These are phyloP conservation scores for Turnera subulata DNA, from an alignment of 345 rosid species.

Conservation along the genomic window DNA sequence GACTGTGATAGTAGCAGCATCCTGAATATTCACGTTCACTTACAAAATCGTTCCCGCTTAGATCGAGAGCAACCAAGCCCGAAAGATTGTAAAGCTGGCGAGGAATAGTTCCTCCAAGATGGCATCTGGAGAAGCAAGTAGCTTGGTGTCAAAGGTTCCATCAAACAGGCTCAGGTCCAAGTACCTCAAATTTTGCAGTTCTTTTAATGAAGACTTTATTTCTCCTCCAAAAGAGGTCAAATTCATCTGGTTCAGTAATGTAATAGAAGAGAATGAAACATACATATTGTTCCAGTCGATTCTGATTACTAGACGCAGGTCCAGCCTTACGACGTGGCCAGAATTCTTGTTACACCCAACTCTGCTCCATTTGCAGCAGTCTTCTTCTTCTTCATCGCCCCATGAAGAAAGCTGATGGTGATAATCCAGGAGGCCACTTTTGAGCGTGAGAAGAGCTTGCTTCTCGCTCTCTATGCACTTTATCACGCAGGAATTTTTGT, in stretches of 20 bases:
- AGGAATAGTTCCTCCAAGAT: slow-evolving; percentile 35
- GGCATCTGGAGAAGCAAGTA: slow-evolving; percentile 26
- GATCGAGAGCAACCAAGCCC: slow-evolving; percentile 36
- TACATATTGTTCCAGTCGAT: too few species aligned
- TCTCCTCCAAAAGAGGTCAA: slow-evolving; percentile 31
- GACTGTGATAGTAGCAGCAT: too few species aligned
- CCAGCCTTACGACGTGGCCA: slow-evolving; percentile 12
- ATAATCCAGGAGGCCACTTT: slow-evolving; percentile 17
- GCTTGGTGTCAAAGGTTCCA: slow-evolving; percentile 21
- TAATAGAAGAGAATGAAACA: too few species aligned
- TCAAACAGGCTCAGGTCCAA: slow-evolving; percentile 38
- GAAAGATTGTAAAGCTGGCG: slow-evolving; percentile 35
- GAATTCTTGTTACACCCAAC: slow-evolving; percentile 16
- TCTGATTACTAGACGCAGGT: slow-evolving; percentile 10
- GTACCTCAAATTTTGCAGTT: slow-evolving; percentile 31
- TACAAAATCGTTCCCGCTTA: slow-evolving; percentile 7
- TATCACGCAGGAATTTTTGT: not conserved
- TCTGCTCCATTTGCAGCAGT: slow-evolving; percentile 28
- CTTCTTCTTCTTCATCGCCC: slow-evolving; percentile 20
- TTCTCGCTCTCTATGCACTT: slow-evolving; percentile 21
- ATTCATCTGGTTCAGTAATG: not conserved
- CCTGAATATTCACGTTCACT: too few species aligned
- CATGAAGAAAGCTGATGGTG: slow-evolving; percentile 24
- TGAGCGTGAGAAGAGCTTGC: slow-evolving; percentile 22
- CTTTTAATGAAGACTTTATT: slow-evolving; percentile 31